Evolutionary conservation across 2,329 filamentous ascomycete species (phyloP).

Genomic region (Leptographium procerum): DNA sequence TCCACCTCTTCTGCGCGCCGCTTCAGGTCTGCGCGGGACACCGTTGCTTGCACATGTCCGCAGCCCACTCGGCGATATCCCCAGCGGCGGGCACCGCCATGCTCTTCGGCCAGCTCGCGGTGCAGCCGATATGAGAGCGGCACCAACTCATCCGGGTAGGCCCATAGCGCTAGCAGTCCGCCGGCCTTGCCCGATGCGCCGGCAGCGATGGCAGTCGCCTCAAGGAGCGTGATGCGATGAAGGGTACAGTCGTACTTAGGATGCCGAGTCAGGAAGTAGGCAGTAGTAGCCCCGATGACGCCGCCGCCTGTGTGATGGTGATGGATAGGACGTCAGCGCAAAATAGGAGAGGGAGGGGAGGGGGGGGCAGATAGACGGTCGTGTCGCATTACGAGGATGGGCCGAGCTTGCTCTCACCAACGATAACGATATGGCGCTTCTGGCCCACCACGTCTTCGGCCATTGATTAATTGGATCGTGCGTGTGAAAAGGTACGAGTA

Average conservation of each 20-base stretch:
- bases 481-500: no score
- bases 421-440: slow-evolving; percentile 26
- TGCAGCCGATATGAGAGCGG: slow-evolving; percentile 79
- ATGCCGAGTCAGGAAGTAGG: slow-evolving; percentile 84
- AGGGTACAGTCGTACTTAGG: slow-evolving; percentile 62
- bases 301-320: slow-evolving; percentile 58
- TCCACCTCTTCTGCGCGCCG: slow-evolving; percentile 12
- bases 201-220: slow-evolving; percentile 74
- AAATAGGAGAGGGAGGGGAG: not conserved
- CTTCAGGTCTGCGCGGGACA: slow-evolving; percentile 14
- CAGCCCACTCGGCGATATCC: slow-evolving; percentile 74
- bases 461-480: not conserved
- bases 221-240: slow-evolving; percentile 75
- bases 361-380: not conserved
- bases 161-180: slow-evolving; percentile 81
- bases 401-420: slow-evolving; percentile 20
- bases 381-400: not conserved
- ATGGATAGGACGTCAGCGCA: slow-evolving; percentile 4
- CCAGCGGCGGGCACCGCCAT: slow-evolving; percentile 69
- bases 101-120: slow-evolving; percentile 70
- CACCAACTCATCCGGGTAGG: slow-evolving; percentile 75
- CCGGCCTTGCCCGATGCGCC: slow-evolving; percentile 93
- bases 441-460: not conserved
- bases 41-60: slow-evolving; percentile 40
- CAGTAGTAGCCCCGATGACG: slow-evolving; percentile 83